Evolutionary conservation across 2,329 filamentous ascomycete species (phyloP).

Genomic region (Alternaria metachromatica): DNA sequence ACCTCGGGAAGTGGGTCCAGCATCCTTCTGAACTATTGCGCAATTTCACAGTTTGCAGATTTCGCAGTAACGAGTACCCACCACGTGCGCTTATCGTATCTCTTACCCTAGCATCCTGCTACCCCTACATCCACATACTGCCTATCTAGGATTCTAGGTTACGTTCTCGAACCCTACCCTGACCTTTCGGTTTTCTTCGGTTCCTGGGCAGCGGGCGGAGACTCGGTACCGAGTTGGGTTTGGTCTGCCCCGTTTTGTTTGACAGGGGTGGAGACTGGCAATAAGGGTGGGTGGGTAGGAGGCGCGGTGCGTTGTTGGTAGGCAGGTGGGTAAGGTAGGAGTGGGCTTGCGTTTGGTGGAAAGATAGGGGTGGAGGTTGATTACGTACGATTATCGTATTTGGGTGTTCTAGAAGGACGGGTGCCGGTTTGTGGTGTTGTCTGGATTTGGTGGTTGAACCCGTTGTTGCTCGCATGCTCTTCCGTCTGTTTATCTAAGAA

Average conservation of each 20-base stretch:
- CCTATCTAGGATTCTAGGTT: background rate
- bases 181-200: background rate
- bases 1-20: background rate
- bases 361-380: background rate
- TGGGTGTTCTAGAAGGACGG: background rate
- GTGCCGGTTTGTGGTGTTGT: background rate
- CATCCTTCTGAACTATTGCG: background rate
- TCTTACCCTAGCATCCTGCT: background rate
- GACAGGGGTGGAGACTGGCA: background rate
- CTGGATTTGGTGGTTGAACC: background rate
- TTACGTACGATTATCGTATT: background rate
- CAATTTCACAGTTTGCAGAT: background rate
- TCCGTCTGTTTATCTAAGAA: background rate
- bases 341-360: background rate
- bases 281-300: background rate
- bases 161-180: background rate
- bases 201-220: too few species aligned
- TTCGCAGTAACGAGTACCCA: background rate
- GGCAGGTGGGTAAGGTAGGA: background rate
- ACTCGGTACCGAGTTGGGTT: background rate
- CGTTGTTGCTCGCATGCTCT: background rate
- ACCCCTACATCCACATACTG: background rate
- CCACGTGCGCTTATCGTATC: constrained; percentile 1
- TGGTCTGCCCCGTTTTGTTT: background rate
- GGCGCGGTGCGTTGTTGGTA: background rate